Evolutionary conservation across 2,329 filamentous ascomycete species (phyloP).

Genomic region (Talaromyces sp.): DNA sequence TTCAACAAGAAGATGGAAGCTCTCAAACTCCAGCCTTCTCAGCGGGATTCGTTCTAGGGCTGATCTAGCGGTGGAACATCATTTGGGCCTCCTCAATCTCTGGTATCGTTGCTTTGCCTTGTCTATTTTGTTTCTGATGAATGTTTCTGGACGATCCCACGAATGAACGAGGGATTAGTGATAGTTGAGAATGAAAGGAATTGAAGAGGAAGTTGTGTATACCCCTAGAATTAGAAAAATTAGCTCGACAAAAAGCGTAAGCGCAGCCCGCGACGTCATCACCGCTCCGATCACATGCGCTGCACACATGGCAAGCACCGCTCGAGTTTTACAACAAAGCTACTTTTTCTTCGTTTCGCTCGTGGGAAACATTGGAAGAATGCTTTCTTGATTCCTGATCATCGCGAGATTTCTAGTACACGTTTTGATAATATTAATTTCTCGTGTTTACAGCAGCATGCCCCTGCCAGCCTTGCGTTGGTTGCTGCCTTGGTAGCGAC

Average conservation of each 20-base stretch:
- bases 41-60: not conserved
- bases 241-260: not conserved
- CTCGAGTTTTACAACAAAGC: not conserved
- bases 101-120: not conserved
- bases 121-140: not conserved
- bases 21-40: not conserved
- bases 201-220: not conserved
- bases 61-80: not conserved
- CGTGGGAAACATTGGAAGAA: not conserved
- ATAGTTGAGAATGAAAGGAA: not conserved
- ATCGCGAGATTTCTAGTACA: not conserved
- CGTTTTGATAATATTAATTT: not conserved
- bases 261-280: conserved; percentile 10
- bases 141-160: not conserved
- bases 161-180: not conserved
- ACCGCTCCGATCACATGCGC: conserved; percentile 2
- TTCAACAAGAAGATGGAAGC: conserved; percentile 12
- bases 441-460: conserved; percentile 2
- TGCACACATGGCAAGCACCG: conserved; percentile 6
- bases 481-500: conserved; percentile 16
- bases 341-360: not conserved
- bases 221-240: not conserved
- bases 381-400: not conserved
- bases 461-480: conserved; percentile 3
- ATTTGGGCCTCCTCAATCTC: not conserved